phyloP scores from a whole-genome alignment of 257 asterid genomes.

The Gardenia jasminoides region DNA sequence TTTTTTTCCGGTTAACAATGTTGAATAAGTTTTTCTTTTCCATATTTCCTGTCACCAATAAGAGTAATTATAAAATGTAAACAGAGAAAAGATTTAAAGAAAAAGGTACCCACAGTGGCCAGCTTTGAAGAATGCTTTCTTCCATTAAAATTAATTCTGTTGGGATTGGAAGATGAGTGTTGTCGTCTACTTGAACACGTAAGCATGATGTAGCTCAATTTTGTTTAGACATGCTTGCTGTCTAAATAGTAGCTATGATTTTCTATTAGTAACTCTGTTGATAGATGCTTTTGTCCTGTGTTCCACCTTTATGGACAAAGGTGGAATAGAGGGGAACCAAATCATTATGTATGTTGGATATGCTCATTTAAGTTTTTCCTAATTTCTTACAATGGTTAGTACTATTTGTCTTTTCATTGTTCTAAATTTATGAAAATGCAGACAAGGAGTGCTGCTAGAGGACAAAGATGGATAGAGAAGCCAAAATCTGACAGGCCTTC shows the following conservation, averaged over 20 bases:
- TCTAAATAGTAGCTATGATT: not conserved
- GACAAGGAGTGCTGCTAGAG: conserved; percentile 48
- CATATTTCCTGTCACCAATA: not conserved
- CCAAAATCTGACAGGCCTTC: conserved; percentile 29
- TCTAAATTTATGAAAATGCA: conserved; percentile 33
- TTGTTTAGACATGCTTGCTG: not conserved
- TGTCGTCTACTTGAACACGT: too few relatives aligned
- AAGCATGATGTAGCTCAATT: not conserved
- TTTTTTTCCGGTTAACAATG: too few relatives aligned
- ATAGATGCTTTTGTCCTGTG: not conserved
- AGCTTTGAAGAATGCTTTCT: not conserved
- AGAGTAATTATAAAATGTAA: too few relatives aligned
- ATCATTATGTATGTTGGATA: not conserved
- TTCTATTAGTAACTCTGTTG: not conserved
- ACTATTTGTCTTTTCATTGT: conserved; percentile 3
- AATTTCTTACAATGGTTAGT: not conserved
- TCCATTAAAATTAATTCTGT: not conserved
- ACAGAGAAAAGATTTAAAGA: too few relatives aligned
- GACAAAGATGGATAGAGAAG: conserved; percentile 51
- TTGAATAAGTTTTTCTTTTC: not conserved
- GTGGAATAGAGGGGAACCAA: not conserved
- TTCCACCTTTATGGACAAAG: not conserved
- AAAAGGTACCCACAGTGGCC: too few relatives aligned
- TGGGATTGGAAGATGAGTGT: too few relatives aligned
- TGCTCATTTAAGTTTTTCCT: not conserved